Evolutionary conservation across 768 basidiomycete genomes (phyloP).

Genomic region (Collybia sordida): DNA sequence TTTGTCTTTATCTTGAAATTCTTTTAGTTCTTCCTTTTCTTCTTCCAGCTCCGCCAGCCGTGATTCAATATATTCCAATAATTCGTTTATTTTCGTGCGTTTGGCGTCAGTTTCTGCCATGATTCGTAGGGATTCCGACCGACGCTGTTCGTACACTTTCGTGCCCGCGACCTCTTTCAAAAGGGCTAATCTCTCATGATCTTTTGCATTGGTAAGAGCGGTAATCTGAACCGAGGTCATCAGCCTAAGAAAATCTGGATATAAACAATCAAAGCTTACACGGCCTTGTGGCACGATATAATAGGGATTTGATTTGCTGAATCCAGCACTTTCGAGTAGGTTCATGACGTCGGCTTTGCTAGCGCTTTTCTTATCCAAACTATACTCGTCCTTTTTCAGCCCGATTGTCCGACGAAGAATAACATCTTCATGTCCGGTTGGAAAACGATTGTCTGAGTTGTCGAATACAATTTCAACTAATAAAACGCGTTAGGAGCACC

Average conservation of each 20-base stretch:
- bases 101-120: constrained; percentile 97
- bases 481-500: constrained; percentile 1
- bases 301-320: constrained; percentile 97
- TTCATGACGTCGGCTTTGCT: constrained; percentile 98
- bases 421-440: constrained; percentile 85
- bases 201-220: constrained; percentile 94
- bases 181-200: constrained; percentile 89
- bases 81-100: constrained; percentile 85
- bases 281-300: constrained; percentile 99
- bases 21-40: constrained; percentile 96
- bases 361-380: constrained; percentile 91
- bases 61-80: constrained; percentile 89
- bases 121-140: constrained; percentile 89
- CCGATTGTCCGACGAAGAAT: constrained; percentile 93
- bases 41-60: constrained; percentile 91
- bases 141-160: constrained; percentile 94
- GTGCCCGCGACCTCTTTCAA: constrained; percentile 98
- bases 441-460: constrained; percentile 92
- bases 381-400: constrained; percentile 98
- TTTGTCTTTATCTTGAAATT: constrained; percentile 95
- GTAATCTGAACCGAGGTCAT: constrained; percentile 65
- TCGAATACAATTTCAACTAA: constrained; percentile 93
- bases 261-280: constrained; percentile 44
- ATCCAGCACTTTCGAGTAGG: constrained; percentile 93
- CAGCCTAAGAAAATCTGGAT: constrained; percentile 4